These are phyloP conservation scores for Physcomitrium patens DNA, from an alignment of 225 moss, liverwort and hornwort genomes.

Conservation along the genomic window DNA sequence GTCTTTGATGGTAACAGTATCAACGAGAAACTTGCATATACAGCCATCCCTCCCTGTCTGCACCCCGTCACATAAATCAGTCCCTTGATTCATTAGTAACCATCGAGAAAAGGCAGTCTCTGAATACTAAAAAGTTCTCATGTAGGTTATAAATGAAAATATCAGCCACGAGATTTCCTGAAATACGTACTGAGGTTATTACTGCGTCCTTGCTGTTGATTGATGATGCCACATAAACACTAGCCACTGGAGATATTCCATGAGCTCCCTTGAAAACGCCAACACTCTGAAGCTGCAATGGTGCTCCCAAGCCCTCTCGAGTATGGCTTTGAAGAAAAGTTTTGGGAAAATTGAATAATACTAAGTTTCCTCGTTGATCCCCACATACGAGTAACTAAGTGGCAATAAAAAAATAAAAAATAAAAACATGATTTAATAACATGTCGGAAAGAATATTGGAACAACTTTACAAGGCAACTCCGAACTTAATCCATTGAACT, in stretches of 20 bases:
- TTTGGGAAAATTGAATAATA: constrained; percentile 61
- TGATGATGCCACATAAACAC: constrained; percentile 52
- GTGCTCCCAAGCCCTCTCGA: constrained; percentile 30
- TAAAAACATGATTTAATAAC: constrained; percentile 21
- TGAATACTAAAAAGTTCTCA: neutral
- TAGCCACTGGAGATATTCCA: constrained; percentile 88
- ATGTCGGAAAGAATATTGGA: constrained; percentile 13
- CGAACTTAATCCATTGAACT: constrained; percentile 1
- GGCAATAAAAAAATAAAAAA: constrained; percentile 11
- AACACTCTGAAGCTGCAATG: constrained; percentile 49
- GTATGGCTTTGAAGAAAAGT: constrained; percentile 26
- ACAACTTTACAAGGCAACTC: constrained; percentile 5
- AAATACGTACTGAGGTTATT: constrained; percentile 66
- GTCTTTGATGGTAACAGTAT: constrained; percentile 24
- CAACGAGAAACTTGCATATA: constrained; percentile 78
- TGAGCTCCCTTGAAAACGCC: constrained; percentile 92
- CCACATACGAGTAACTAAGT: constrained; percentile 87
- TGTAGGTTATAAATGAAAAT: neutral
- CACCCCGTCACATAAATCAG: constrained; percentile 31
- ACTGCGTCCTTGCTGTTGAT: constrained; percentile 44
- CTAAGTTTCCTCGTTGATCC: constrained; percentile 85
- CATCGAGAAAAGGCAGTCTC: neutral
- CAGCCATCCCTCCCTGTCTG: constrained; percentile 99
- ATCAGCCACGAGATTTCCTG: neutral
- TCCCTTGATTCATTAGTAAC: neutral